Conservation (phyloP, 192 early-diverging fungal genomes). For the Rhizophagus prolifer region DNA sequence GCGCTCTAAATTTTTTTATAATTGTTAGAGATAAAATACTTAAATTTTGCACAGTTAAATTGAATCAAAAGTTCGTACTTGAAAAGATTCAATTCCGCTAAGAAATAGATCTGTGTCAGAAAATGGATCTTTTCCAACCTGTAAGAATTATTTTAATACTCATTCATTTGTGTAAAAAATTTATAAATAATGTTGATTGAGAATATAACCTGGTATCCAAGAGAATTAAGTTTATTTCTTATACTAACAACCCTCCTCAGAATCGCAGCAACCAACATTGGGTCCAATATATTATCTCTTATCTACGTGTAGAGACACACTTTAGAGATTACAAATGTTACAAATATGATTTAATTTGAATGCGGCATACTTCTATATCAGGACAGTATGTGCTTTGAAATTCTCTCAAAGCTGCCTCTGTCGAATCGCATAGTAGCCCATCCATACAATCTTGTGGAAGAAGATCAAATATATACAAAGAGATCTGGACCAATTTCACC, state of each 20-base stretch:
- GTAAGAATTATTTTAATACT: slow-evolving; percentile 1
- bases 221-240: slow-evolving; percentile 40
- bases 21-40: not conserved
- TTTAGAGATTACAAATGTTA: not conserved
- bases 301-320: not conserved
- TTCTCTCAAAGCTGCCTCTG: slow-evolving; percentile 30
- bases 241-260: slow-evolving; percentile 40
- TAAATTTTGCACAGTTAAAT: not conserved
- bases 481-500: slow-evolving; percentile 40
- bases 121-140: slow-evolving; percentile 51
- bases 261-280: slow-evolving; percentile 39
- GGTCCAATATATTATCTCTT: slow-evolving; percentile 43
- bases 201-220: slow-evolving; percentile 38
- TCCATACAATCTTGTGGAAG: slow-evolving; percentile 39
- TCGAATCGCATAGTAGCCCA: slow-evolving; percentile 44
- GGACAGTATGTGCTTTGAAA: slow-evolving; percentile 35
- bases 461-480: slow-evolving; percentile 37
- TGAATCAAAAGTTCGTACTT: slow-evolving; percentile 30
- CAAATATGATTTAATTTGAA: not conserved
- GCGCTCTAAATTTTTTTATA: slow-evolving; percentile 8
- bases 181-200: not conserved
- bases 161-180: not conserved
- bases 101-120: slow-evolving; percentile 36
- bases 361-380: slow-evolving; percentile 18
- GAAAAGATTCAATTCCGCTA: slow-evolving; percentile 36